A percentile compares a stretch with the other conserved stretches of the same genome.
phyloP scores from a whole-genome alignment of 768 basidiomycete genomes.

The Collybia nuda region DNA sequence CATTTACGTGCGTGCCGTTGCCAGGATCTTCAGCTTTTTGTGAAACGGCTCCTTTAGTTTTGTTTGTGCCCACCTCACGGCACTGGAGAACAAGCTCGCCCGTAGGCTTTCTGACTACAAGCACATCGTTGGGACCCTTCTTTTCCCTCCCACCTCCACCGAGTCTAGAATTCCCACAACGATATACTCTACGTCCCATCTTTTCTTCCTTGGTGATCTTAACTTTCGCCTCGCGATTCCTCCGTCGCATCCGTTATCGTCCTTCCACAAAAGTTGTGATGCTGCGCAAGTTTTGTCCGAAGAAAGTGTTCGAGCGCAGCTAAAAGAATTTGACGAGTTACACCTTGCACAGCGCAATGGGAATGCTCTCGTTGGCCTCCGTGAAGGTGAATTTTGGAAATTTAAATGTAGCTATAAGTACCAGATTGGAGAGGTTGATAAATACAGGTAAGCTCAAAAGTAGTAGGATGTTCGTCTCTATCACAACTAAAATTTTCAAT shows the following conservation, averaged over 20 bases:
- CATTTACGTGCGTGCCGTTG: constrained; percentile 71
- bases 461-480: not conserved
- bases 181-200: constrained; percentile 83
- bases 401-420: constrained; percentile 96
- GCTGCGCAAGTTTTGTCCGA: constrained; percentile 45
- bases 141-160: constrained; percentile 61
- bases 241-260: constrained; percentile 45
- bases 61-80: constrained; percentile 89
- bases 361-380: constrained; percentile 67
- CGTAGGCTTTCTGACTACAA: constrained; percentile 75
- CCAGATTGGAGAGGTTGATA: constrained; percentile 74
- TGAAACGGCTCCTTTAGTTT: constrained; percentile 37
- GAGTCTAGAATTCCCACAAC: constrained; percentile 45
- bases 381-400: constrained; percentile 84
- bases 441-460: constrained; percentile 66
- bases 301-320: constrained; percentile 51
- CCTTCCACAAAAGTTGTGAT: constrained; percentile 25
- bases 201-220: constrained; percentile 92
- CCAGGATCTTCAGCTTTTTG: constrained; percentile 2
- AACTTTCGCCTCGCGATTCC: constrained; percentile 86
- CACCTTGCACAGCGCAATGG: constrained; percentile 60
- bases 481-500: constrained; percentile 1
- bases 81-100: constrained; percentile 67
- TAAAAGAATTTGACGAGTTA: constrained; percentile 78
- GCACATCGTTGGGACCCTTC: constrained; percentile 76